These are phyloP conservation scores for Lecanicillium sp. DNA, from an alignment of 2,329 filamentous ascomycete species.

Conservation along the genomic window DNA sequence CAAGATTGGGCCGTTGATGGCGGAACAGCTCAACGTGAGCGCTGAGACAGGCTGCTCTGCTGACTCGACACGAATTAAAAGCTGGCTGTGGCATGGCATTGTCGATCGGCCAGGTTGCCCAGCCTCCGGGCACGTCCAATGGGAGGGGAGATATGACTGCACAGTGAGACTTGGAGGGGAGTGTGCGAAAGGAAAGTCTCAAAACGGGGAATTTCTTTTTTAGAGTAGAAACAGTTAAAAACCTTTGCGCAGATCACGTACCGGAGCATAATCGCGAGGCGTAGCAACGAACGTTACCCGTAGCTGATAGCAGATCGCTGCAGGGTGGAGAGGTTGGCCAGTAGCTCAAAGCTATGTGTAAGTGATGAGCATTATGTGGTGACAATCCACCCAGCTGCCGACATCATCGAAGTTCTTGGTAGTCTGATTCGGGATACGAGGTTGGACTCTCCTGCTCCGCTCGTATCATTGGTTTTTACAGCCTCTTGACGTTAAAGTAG, in stretches of 20 bases:
- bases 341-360: background rate
- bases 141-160: background rate
- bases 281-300: background rate
- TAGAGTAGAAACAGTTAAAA: too few relatives aligned
- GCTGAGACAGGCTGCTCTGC: background rate
- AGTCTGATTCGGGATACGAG: too few relatives aligned
- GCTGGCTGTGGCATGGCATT: background rate
- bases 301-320: background rate
- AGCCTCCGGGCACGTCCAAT: background rate
- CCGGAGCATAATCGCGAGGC: background rate
- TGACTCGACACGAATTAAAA: background rate
- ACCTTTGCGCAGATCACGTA: too few relatives aligned
- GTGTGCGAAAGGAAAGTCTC: background rate
- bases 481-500: too few relatives aligned
- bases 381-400: background rate
- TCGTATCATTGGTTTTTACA: too few relatives aligned
- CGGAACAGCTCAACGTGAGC: too few relatives aligned
- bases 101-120: background rate
- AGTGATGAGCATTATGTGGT: background rate
- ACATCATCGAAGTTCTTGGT: background rate
- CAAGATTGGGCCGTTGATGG: background rate
- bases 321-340: background rate
- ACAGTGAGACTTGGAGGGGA: constrained; percentile 1
- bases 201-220: background rate
- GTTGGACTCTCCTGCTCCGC: too few relatives aligned